A percentile compares a stretch with the other conserved stretches of the same genome.
Conservation (phyloP, 495 filamentous ascomycete species). For the Podospora pseudoanserina region DNA sequence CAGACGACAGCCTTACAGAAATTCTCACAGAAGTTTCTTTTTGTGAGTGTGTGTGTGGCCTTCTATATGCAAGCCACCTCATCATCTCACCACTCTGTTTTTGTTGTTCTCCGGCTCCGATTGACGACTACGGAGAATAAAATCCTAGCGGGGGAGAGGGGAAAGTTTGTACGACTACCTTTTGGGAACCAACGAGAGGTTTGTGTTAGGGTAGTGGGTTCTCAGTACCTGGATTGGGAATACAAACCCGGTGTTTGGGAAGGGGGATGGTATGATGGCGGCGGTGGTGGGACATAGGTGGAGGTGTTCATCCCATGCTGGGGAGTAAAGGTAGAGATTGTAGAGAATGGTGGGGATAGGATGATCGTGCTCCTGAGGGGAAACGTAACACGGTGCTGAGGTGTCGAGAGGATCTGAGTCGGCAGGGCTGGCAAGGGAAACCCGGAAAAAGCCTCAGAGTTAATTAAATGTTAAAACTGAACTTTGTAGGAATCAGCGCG, state of each 20-base stretch:
- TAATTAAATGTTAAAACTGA: not conserved
- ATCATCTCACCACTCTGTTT: not conserved
- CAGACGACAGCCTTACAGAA: not conserved
- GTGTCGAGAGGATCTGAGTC: not conserved
- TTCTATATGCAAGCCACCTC: not conserved
- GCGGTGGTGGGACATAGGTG: too few species aligned
- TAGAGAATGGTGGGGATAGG: too few species aligned
- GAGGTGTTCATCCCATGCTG: too few species aligned
- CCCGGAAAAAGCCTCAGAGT: not conserved
- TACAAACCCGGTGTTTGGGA: not conserved
- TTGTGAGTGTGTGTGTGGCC: too few species aligned
- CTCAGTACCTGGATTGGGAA: not conserved
- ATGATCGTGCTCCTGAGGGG: too few species aligned
- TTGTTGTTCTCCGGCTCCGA: not conserved
- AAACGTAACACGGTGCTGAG: not conserved
- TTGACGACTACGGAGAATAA: not conserved
- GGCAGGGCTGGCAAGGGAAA: not conserved
- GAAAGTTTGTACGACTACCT: conserved; percentile 16
- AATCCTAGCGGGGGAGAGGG: not conserved
- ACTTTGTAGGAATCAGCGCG: not conserved
- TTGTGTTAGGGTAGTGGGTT: too few species aligned
- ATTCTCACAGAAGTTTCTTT: not conserved
- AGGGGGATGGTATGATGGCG: too few species aligned
- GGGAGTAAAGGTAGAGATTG: too few species aligned
- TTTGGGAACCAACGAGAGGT: not conserved